These are phyloP conservation scores for Vickermania ingenoplastis DNA, from an alignment of 208 protist genomes.

Conservation along the genomic window DNA sequence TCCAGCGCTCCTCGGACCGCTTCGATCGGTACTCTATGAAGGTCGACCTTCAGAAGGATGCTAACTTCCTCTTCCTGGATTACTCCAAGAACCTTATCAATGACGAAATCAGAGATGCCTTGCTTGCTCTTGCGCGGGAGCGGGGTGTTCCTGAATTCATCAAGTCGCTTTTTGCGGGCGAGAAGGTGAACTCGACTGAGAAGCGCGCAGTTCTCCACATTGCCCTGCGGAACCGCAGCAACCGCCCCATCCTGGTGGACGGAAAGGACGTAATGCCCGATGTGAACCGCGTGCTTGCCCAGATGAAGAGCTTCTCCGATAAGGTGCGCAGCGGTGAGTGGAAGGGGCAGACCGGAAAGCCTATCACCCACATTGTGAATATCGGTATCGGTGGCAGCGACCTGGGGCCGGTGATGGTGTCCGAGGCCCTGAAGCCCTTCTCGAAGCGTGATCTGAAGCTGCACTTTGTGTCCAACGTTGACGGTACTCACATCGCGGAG, in stretches of 20 bases:
- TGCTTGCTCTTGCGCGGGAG: conserved; percentile 79
- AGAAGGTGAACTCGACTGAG: conserved; percentile 96
- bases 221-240: conserved; percentile 91
- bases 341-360: conserved; percentile 92
- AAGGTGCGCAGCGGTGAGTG: conserved; percentile 85
- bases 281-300: conserved; percentile 88
- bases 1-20: conserved; percentile 48
- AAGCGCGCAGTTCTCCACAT: conserved; percentile 91
- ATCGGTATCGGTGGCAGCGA: conserved; percentile 97
- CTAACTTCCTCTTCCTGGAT: conserved; percentile 90
- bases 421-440: conserved; percentile 89
- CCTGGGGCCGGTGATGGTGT: conserved; percentile 92
- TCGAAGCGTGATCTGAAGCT: conserved; percentile 47
- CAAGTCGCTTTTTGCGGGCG: conserved; percentile 88
- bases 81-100: conserved; percentile 95
- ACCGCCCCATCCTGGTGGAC: conserved; percentile 84
- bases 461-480: conserved; percentile 97
- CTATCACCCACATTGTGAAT: conserved; percentile 95
- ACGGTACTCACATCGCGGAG: conserved; percentile 94
- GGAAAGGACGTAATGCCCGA: conserved; percentile 92
- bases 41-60: conserved; percentile 40
- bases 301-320: conserved; percentile 88
- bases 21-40: conserved; percentile 61
- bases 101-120: conserved; percentile 85
- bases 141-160: conserved; percentile 59